A percentile compares a stretch with the other conserved stretches of the same genome.
phyloP scores from a whole-genome alignment of 78 protist species.

The Dictyostelium brefeldianum region DNA sequence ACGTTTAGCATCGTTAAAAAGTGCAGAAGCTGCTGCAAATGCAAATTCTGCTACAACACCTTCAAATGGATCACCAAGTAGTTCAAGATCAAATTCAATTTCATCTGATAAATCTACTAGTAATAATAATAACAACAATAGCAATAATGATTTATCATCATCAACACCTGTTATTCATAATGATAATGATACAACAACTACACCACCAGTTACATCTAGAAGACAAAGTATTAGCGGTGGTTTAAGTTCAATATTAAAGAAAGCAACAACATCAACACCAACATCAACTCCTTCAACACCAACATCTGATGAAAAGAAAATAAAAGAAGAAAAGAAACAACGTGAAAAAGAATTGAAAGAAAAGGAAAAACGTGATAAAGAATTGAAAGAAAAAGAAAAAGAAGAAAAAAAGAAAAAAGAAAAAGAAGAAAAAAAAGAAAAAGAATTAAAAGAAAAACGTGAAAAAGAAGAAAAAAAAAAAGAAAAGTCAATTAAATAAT shows the following conservation, averaged over 20 bases:
- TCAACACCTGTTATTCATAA: not conserved
- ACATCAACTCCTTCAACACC: not conserved
- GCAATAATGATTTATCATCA: not conserved
- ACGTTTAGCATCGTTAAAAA: not conserved
- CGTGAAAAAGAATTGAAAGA: not conserved
- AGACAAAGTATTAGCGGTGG: conserved; percentile 10
- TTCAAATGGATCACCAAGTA: not conserved
- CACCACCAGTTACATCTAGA: not conserved
- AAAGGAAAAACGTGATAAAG: conserved; percentile 11
- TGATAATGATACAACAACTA: not conserved
- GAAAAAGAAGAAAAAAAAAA: conserved; percentile 19
- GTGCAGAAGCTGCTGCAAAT: not conserved
- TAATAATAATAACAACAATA: not conserved
- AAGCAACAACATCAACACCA: not conserved
- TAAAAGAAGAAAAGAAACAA: conserved; percentile 30
- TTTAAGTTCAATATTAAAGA: conserved; percentile 23
- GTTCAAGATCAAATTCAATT: not conserved
- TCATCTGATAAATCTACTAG: not conserved
- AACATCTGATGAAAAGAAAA: not conserved
- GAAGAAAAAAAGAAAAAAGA: conserved; percentile 14
- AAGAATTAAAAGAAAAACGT: not conserved
- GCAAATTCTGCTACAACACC: not conserved
- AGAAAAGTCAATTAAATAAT: conserved; percentile 5
- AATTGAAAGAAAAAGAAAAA: conserved; percentile 27
- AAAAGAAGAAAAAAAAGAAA: conserved; percentile 6